These are phyloP conservation scores for Acanthochlamys bracteata DNA, from an alignment of 106 monocot genomes.

Conservation along the genomic window DNA sequence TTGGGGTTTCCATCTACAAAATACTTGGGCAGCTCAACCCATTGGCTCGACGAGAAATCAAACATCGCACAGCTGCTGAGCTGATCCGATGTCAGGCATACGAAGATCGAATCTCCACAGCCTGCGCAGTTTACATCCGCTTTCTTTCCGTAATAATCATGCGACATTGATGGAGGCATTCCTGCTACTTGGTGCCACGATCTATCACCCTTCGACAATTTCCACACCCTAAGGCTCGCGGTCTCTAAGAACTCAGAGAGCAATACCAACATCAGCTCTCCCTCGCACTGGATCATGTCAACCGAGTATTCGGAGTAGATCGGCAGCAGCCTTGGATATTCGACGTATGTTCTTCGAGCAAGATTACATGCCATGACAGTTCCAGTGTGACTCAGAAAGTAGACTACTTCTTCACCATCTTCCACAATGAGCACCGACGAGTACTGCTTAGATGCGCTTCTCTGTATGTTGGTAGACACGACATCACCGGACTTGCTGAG, in stretches of 20 bases:
- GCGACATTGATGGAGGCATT: constrained; percentile 82
- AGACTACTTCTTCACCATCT: constrained; percentile 40
- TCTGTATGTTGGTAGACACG: constrained; percentile 69
- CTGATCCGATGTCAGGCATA: constrained; percentile 53
- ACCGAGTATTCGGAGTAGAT: constrained; percentile 59
- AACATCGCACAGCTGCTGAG: constrained; percentile 41
- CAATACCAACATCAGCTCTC: constrained; percentile 44
- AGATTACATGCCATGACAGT: constrained; percentile 51
- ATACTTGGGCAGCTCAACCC: constrained; percentile 68
- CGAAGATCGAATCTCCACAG: constrained; percentile 41
- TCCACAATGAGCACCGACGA: constrained; percentile 53
- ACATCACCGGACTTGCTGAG: constrained; percentile 84
- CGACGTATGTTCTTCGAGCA: constrained; percentile 20
- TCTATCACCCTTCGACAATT: constrained; percentile 25
- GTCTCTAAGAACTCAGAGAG: constrained; percentile 69
- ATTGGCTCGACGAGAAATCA: constrained; percentile 31
- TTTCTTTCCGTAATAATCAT: constrained; percentile 60
- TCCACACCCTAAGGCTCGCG: constrained; percentile 69
- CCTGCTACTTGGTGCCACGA: constrained; percentile 56
- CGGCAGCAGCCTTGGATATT: constrained; percentile 56
- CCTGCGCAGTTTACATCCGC: constrained; percentile 73
- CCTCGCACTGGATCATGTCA: constrained; percentile 50
- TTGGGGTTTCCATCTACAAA: constrained; percentile 36
- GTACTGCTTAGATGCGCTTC: constrained; percentile 71
- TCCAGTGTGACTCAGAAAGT: constrained; percentile 65